These are phyloP conservation scores for Carpinus fangiana DNA, from an alignment of 306 rosid species.

Conservation along the genomic window DNA sequence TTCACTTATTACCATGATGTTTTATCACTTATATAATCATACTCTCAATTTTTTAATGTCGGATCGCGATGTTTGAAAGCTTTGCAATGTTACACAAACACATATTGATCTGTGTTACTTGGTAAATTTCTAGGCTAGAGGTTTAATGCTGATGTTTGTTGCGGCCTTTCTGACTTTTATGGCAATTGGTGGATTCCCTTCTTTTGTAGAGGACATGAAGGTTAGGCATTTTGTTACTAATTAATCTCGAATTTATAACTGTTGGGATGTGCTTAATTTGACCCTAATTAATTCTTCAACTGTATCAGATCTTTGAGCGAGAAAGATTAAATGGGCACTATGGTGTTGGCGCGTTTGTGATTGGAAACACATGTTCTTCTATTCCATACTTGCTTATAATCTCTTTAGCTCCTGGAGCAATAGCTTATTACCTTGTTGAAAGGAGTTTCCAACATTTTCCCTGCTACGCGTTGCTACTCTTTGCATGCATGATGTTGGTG, in stretches of 20 bases:
- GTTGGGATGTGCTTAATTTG: neutral
- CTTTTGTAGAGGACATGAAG: constrained; percentile 80
- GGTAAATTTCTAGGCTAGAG: constrained; percentile 50
- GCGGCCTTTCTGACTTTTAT: constrained; percentile 65
- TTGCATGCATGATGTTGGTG: constrained; percentile 42
- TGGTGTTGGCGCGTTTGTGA: constrained; percentile 44
- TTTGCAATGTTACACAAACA: neutral
- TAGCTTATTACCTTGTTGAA: constrained; percentile 52
- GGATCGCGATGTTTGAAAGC: neutral
- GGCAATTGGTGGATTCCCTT: constrained; percentile 69
- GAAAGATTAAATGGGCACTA: constrained; percentile 67
- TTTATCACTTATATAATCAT: too few species aligned
- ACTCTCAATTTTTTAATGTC: too few species aligned
- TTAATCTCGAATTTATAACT: neutral
- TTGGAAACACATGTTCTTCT: constrained; percentile 48
- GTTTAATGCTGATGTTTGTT: constrained; percentile 57
- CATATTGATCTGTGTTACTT: neutral
- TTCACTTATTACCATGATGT: too few species aligned
- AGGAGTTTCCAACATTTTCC: constrained; percentile 35
- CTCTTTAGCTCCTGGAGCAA: constrained; percentile 48
- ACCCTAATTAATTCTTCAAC: neutral
- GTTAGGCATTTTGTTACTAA: constrained; percentile 19
- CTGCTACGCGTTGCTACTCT: constrained; percentile 40
- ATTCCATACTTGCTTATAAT: constrained; percentile 50
- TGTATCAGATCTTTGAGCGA: constrained; percentile 45